Evolutionary conservation across 2,329 filamentous ascomycete genomes (phyloP), one percentile per base, ranked within the genome.

Genomic region (Trichoderma aggressivum): DNA sequence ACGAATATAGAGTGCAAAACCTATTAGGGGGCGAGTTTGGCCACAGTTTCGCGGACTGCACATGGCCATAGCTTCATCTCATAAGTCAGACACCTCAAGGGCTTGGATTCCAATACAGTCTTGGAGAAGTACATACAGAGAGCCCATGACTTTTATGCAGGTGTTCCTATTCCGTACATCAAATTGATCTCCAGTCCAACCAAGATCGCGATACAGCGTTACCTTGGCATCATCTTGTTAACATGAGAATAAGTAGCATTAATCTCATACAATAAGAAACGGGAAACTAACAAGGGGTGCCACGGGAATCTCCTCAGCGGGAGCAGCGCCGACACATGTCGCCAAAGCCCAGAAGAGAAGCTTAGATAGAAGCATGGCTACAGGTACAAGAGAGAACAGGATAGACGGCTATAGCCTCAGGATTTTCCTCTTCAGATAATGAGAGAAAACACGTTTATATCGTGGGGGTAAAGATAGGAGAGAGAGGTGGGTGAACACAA

Each of bases 1-100:
- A 67, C 65, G 36, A 59, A n/a, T 50, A 68, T 7, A 68, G 36
- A 26, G 65, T 59, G 14, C 65, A 68, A 26, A 60, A 5, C n/a
- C 34, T 47, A n/a, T n/a, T 34, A 24, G 53, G 14, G 30, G 65
- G 55, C 26, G 65, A 50, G 14, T 47, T 18, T 6, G 36, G 65
- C 65, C 53, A 68, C 28, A 68, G 14, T 12, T 60, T 59, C 6
- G 36, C 36, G 0, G 65, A 68, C 18, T 50, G 55, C 7, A 60
- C 65, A 50, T 60, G 36, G 3, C 55, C 65, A n/a, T 58, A 39
- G 18, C 63, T 66, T 21, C 24, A 14, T 43, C 21, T 50, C 1
- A 43, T 32, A n/a, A 64, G 61, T 53, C 16, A 18, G 30, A 53
- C 6, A 53, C 10, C 11, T 24, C 43, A 50, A n/a, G 16, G 39